Percentiles rank a stretch among this genome's conserved stretches.
These are phyloP conservation scores for Penicillium sp. DNA, from an alignment of 2,329 filamentous ascomycete genomes.

Conservation along the genomic window DNA sequence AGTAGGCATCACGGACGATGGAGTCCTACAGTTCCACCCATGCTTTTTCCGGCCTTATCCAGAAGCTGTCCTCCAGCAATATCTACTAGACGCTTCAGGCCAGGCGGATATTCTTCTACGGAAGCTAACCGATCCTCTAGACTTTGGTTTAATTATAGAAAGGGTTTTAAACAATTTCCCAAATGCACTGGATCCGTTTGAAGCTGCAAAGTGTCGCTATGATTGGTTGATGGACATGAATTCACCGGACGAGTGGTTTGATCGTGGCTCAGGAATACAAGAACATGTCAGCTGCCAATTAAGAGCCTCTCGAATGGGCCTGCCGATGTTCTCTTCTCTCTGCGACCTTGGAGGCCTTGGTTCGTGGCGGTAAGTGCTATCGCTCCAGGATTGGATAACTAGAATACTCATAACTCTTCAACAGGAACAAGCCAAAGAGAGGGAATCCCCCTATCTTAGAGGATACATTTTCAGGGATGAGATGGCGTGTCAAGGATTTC, in stretches of 20 bases:
- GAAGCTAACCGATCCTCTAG: background rate
- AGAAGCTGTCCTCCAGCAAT: conserved; percentile 2
- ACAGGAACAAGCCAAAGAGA: background rate
- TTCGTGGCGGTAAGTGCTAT: too few relatives aligned
- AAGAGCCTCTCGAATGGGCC: background rate
- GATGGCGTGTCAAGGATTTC: background rate
- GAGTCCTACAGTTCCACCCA: conserved; percentile 3
- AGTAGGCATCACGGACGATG: conserved; percentile 1
- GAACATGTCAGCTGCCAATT: background rate
- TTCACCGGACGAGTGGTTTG: background rate
- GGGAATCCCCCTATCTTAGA: background rate
- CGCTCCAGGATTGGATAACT: too few relatives aligned
- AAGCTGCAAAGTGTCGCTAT: background rate
- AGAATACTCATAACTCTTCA: background rate
- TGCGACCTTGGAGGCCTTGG: too few relatives aligned
- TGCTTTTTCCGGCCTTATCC: conserved; percentile 6
- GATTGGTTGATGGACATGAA: background rate
- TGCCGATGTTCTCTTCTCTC: background rate
- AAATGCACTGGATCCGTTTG: conserved; percentile 1
- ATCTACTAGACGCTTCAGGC: background rate
- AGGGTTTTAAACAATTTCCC: background rate
- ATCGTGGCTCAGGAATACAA: background rate
- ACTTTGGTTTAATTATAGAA: conserved; percentile 2
- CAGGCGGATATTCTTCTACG: background rate
- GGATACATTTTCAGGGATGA: background rate